Percentiles rank a stretch among this genome's conserved stretches.
These are phyloP conservation scores for Chrysanthemum makinoi DNA, from an alignment of 129 eudicot species.

Conservation along the genomic window DNA sequence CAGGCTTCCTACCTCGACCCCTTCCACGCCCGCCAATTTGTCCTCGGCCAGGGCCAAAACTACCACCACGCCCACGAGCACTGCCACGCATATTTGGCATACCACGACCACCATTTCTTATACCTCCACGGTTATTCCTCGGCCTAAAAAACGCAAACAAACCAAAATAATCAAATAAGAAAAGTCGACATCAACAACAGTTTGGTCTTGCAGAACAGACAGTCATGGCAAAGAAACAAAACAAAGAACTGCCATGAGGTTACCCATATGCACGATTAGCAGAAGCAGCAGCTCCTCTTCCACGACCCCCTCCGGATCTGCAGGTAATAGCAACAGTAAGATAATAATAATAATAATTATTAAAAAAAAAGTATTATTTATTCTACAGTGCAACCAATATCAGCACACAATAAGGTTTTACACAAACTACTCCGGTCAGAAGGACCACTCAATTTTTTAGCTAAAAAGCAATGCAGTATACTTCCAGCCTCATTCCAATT, in stretches of 20 bases:
- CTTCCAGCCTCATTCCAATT: too few species aligned
- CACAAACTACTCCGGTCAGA: background rate
- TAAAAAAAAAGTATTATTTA: background rate
- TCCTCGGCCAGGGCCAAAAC: slow-evolving; percentile 44
- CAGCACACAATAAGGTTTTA: background rate
- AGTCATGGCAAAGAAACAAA: background rate
- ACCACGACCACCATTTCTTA: slow-evolving; percentile 39
- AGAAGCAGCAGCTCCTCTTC: slow-evolving; percentile 44
- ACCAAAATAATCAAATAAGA: background rate
- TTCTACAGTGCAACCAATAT: background rate
- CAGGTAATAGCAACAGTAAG: slow-evolving; percentile 11
- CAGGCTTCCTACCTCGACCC: slow-evolving; percentile 56
- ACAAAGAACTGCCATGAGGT: background rate
- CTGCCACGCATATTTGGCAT: slow-evolving; percentile 38
- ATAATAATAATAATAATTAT: too few species aligned
- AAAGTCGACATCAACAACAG: background rate
- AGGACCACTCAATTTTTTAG: background rate
- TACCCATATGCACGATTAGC: slow-evolving; percentile 51
- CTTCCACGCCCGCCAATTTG: slow-evolving; percentile 42
- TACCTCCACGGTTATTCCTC: slow-evolving; percentile 49
- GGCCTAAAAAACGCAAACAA: slow-evolving; percentile 33
- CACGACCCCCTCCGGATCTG: slow-evolving; percentile 61
- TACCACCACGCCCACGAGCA: slow-evolving; percentile 32
- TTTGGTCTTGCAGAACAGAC: background rate
- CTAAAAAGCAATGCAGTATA: too few species aligned